A percentile compares a stretch with the other conserved stretches of the same genome.
phyloP scores from a whole-genome alignment of 1,284 basidiomycete genomes.

The Cystobasidium slooffiae region DNA sequence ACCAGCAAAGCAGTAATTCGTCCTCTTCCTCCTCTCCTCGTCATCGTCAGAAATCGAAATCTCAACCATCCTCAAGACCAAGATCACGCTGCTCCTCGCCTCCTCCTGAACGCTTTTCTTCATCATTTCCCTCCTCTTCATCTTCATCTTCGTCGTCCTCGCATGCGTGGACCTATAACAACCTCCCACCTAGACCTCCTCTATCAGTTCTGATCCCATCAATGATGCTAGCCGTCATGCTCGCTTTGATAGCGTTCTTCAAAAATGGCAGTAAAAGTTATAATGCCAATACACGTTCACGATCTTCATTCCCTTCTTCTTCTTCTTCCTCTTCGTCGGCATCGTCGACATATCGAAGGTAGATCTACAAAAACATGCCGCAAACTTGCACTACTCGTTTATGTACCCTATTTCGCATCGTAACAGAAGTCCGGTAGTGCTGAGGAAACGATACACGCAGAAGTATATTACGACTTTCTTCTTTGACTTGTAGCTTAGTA shows the following conservation, averaged over 20 bases:
- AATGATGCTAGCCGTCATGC: conserved; percentile 28
- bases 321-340: neutral
- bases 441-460: too few relatives aligned
- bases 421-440: too few relatives aligned
- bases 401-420: too few relatives aligned
- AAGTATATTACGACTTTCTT: too few relatives aligned
- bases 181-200: conserved; percentile 36
- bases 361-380: too few relatives aligned
- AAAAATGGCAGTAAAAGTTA: conserved; percentile 9
- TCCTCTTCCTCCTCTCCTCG: neutral
- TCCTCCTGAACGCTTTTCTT: neutral
- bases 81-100: conserved; percentile 13
- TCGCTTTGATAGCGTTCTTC: conserved; percentile 26
- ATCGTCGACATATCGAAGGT: too few relatives aligned
- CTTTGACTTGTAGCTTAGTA: too few relatives aligned
- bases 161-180: neutral
- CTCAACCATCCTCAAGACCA: conserved; percentile 2
- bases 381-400: too few relatives aligned
- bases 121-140: neutral
- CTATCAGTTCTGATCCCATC: conserved; percentile 28
- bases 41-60: neutral
- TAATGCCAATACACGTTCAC: neutral
- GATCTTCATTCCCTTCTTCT: neutral
- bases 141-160: neutral
- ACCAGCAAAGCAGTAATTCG: neutral